Percentiles rank a stretch among this genome's conserved stretches.
Evolutionary conservation across 2,329 filamentous ascomycete genomes (phyloP).

Genomic region (Raffaelea albimanens): DNA sequence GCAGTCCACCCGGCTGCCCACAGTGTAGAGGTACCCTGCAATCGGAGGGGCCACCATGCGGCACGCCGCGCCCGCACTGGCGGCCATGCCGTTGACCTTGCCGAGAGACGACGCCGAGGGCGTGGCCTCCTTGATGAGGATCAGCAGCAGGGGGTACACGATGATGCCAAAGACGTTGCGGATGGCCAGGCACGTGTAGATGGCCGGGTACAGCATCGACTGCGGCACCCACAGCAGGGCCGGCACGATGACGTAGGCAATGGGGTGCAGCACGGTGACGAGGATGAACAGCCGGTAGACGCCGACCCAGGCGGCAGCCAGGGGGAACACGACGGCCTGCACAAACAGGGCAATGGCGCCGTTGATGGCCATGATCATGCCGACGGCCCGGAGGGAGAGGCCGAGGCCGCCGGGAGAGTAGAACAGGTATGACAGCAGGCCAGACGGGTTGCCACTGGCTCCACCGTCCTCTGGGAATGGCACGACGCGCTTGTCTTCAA

Average conservation of each 20-base stretch:
- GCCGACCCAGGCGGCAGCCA: slow-evolving; percentile 48
- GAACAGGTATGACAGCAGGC: slow-evolving; percentile 28
- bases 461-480: slow-evolving; percentile 21
- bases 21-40: slow-evolving; percentile 52
- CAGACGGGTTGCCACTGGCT: slow-evolving; percentile 13
- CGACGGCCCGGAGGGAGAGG: slow-evolving; percentile 52
- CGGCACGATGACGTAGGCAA: slow-evolving; percentile 52
- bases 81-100: slow-evolving; percentile 57
- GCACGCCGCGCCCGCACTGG: slow-evolving; percentile 56
- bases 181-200: slow-evolving; percentile 48
- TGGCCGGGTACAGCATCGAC: slow-evolving; percentile 40
- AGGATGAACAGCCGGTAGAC: slow-evolving; percentile 50
- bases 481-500: slow-evolving; percentile 60
- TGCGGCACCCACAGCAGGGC: slow-evolving; percentile 46
- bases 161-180: slow-evolving; percentile 54
- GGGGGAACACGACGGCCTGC: slow-evolving; percentile 59
- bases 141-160: slow-evolving; percentile 56
- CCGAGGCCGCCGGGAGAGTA: slow-evolving; percentile 54
- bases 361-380: slow-evolving; percentile 43
- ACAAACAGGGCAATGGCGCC: slow-evolving; percentile 62
- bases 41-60: slow-evolving; percentile 59
- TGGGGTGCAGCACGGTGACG: slow-evolving; percentile 50
- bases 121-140: slow-evolving; percentile 58
- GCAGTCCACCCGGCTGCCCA: slow-evolving; percentile 49
- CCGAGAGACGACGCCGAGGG: slow-evolving; percentile 47